Conservation (phyloP, 257 asterid genomes). For the Knoxia roxburghii region DNA sequence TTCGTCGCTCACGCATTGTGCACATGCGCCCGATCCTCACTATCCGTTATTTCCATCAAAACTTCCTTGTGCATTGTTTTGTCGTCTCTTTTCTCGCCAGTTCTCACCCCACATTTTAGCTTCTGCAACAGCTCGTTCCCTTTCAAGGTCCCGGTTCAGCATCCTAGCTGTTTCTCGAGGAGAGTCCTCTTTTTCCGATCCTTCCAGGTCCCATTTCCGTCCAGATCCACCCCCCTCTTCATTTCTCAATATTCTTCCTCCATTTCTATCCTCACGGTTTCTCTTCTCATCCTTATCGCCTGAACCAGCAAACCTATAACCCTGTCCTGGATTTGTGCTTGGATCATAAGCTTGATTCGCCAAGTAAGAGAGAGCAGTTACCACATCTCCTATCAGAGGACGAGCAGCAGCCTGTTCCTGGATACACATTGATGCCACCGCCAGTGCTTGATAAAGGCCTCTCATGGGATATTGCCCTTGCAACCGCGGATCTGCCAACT, state of each 20-base stretch:
- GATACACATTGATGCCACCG: constrained; percentile 95
- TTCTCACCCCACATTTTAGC: constrained; percentile 99
- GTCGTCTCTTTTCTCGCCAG: constrained; percentile 79
- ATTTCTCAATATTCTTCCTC: constrained; percentile 50
- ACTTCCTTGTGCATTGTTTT: constrained; percentile 55
- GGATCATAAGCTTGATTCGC: constrained; percentile 84
- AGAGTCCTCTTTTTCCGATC: constrained; percentile 75
- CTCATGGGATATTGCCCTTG: constrained; percentile 87
- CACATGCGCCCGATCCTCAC: neutral
- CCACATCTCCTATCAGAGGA: constrained; percentile 90
- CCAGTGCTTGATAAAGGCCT: constrained; percentile 92
- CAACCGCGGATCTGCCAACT: constrained; percentile 77
- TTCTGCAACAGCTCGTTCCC: constrained; percentile 96
- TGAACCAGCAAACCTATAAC: constrained; percentile 20
- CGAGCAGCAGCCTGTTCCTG: constrained; percentile 99
- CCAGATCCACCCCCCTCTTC: constrained; percentile 81
- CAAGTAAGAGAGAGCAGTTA: constrained; percentile 88
- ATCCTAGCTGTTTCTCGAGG: constrained; percentile 64
- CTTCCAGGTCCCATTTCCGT: constrained; percentile 70
- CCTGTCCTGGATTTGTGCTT: constrained; percentile 20
- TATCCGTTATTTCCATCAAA: constrained; percentile 56
- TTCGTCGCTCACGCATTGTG: neutral
- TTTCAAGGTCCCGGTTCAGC: constrained; percentile 64
- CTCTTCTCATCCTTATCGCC: constrained; percentile 45
- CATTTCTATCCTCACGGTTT: constrained; percentile 47